Conservation (phyloP, 257 asterid genomes). For the Verbascum thapsus region DNA sequence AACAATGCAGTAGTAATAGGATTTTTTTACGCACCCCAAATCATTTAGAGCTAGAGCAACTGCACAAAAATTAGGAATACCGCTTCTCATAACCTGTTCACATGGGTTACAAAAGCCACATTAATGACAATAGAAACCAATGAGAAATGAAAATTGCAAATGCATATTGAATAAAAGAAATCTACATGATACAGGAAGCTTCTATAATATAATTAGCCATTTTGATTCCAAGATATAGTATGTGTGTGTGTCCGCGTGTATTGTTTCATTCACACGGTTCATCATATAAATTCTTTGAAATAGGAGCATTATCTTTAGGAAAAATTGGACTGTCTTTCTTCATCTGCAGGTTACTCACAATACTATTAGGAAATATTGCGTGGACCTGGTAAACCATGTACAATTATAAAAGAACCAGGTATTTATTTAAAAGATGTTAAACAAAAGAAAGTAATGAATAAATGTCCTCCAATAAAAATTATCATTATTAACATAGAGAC, state of each 20-base stretch:
- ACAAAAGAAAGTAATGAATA: not conserved
- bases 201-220: not conserved
- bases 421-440: constrained; percentile 1
- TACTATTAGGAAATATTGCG: not conserved
- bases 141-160: constrained; percentile 19
- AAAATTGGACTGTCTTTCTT: not conserved
- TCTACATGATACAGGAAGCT: constrained; percentile 14
- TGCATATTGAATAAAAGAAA: constrained; percentile 19
- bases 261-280: constrained; percentile 11
- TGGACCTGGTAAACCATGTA: constrained; percentile 6
- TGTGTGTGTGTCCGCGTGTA: no score
- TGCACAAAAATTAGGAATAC: constrained; percentile 95
- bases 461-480: not conserved
- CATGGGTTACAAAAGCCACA: constrained; percentile 22
- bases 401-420: not conserved
- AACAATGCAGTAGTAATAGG: constrained; percentile 26
- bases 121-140: constrained; percentile 12
- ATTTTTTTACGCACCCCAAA: constrained; percentile 72
- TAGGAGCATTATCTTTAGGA: no score
- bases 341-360: not conserved
- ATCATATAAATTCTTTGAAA: no score
- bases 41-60: constrained; percentile 92
- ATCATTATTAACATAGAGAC: constrained; percentile 9
- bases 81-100: constrained; percentile 92
- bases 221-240: constrained; percentile 9